Conservation (phyloP, 2,329 filamentous ascomycete genomes). For the Knoxdaviesia proteae region DNA sequence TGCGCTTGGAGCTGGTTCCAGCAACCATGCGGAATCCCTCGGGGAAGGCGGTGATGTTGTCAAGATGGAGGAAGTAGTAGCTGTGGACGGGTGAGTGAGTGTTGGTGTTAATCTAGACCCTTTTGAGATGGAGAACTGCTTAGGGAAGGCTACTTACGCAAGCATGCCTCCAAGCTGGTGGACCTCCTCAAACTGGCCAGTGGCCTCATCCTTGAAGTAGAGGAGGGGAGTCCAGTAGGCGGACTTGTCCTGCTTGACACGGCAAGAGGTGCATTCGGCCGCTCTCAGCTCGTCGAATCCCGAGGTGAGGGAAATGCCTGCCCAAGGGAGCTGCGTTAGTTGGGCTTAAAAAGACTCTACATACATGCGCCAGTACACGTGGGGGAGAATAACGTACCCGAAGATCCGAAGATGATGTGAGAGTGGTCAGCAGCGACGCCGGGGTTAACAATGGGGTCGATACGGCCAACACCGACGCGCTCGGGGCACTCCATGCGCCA, state of each 20-base stretch:
- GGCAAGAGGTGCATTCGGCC: conserved; percentile 61
- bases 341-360: background rate
- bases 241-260: conserved; percentile 64
- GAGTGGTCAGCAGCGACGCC: conserved; percentile 40
- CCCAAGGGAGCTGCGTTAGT: background rate
- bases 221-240: conserved; percentile 67
- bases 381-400: conserved; percentile 33
- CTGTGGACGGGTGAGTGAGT: conserved; percentile 16
- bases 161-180: conserved; percentile 65
- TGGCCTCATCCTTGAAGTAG: conserved; percentile 49
- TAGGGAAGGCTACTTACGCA: conserved; percentile 35
- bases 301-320: conserved; percentile 17
- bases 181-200: conserved; percentile 48
- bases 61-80: conserved; percentile 62
- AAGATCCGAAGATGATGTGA: conserved; percentile 57
- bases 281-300: conserved; percentile 33
- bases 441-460: conserved; percentile 57
- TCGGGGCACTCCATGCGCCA: conserved; percentile 79
- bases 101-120: background rate
- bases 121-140: background rate
- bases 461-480: conserved; percentile 43
- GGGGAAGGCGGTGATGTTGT: conserved; percentile 55
- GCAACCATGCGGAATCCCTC: conserved; percentile 64
- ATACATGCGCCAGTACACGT: background rate
- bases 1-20: conserved; percentile 45